phyloP scores from a whole-genome alignment of 2,329 filamentous ascomycete genomes.

The Alternaria novae-zelandiae region DNA sequence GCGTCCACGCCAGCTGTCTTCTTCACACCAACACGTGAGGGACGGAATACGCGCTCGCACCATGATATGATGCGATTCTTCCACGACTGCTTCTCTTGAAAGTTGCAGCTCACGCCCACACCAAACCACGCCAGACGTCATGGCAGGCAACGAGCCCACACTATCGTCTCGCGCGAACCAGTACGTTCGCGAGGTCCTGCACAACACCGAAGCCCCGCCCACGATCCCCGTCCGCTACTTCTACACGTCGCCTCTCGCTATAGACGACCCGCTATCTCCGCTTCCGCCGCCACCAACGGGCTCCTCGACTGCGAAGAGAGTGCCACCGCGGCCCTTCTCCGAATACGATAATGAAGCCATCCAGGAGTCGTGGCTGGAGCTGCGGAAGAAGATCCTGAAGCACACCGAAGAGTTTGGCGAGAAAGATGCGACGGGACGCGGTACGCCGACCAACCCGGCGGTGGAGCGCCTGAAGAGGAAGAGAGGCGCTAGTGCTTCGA shows the following conservation, averaged over 20 bases:
- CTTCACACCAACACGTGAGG: slow-evolving; percentile 9
- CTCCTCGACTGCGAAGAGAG: slow-evolving; percentile 56
- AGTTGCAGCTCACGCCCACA: slow-evolving; percentile 4
- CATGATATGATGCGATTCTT: slow-evolving; percentile 20
- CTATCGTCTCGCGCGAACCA: slow-evolving; percentile 48
- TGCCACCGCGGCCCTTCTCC: slow-evolving; percentile 78
- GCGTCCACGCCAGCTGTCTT: slow-evolving; percentile 6
- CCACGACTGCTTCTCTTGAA: slow-evolving; percentile 6
- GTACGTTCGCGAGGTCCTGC: slow-evolving; percentile 55
- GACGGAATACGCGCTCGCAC: slow-evolving; percentile 6
- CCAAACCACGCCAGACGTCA: slow-evolving; percentile 12
- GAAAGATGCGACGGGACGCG: slow-evolving; percentile 30
- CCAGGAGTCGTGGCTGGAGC: slow-evolving; percentile 75
- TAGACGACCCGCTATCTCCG: slow-evolving; percentile 86
- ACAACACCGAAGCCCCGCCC: slow-evolving; percentile 44
- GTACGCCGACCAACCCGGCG: slow-evolving; percentile 42
- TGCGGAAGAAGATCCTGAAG: slow-evolving; percentile 59
- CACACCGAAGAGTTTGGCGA: slow-evolving; percentile 49
- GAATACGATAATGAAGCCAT: slow-evolving; percentile 78
- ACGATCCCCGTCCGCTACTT: slow-evolving; percentile 66
- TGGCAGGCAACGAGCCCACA: slow-evolving; percentile 27
- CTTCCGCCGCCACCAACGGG: slow-evolving; percentile 60
- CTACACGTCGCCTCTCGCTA: slow-evolving; percentile 80
- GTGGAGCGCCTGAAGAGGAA: slow-evolving; percentile 44
- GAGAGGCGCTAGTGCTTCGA: slow-evolving; percentile 38